Percentiles rank a stretch among this genome's conserved stretches.
phyloP scores from a whole-genome alignment of 176 grass and related monocot genomes.

The Thinopyrum elongatum region DNA sequence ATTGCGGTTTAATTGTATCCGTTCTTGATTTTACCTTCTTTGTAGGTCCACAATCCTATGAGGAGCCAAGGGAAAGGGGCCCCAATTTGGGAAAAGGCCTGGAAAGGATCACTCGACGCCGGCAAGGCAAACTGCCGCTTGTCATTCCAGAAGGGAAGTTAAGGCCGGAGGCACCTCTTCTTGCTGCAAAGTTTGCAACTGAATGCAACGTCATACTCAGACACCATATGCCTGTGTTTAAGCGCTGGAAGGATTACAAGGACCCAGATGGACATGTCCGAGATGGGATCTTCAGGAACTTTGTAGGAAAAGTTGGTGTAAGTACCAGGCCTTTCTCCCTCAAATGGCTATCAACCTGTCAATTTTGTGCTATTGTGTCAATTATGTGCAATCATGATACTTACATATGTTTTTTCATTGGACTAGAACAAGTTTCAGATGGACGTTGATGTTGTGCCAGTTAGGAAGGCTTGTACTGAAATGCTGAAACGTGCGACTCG shows the following conservation, averaged over 20 bases:
- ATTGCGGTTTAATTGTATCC: background rate
- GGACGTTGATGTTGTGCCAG: background rate
- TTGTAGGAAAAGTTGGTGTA: background rate
- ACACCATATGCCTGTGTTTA: background rate
- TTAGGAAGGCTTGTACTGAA: background rate
- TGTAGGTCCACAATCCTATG: background rate
- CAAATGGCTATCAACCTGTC: background rate
- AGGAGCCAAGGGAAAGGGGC: background rate
- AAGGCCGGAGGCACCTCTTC: background rate
- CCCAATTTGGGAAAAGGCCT: background rate
- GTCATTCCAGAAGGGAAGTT: background rate
- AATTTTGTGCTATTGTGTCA: background rate
- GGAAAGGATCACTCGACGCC: background rate
- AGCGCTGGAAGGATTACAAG: background rate
- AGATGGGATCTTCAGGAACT: background rate
- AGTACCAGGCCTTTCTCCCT: background rate
- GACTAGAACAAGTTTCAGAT: slow-evolving; percentile 9
- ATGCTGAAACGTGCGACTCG: background rate
- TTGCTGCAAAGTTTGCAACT: slow-evolving; percentile 22
- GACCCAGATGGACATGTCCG: no score
- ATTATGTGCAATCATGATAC: background rate
- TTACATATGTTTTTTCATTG: background rate
- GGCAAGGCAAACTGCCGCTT: background rate
- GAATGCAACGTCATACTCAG: background rate
- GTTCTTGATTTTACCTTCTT: background rate